These are phyloP conservation scores for Ricinus communis DNA, from an alignment of 345 rosid genomes.

Conservation along the genomic window DNA sequence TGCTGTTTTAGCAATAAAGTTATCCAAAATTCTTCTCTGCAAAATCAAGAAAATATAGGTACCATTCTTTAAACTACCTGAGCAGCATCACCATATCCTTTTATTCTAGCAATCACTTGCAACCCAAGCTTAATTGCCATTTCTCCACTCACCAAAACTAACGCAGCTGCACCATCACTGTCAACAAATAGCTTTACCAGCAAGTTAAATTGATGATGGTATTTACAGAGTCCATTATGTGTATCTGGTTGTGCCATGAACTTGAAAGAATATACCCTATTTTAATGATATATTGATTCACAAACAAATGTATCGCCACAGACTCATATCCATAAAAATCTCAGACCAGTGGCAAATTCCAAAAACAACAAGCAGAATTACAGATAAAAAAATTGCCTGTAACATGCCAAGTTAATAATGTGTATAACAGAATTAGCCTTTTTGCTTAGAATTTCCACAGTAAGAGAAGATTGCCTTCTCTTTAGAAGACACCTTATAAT, in stretches of 20 bases:
- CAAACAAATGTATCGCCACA: neutral
- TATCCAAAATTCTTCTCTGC: neutral
- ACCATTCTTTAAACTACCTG: constrained; percentile 9
- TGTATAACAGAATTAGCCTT: no score
- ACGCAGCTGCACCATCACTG: constrained; percentile 34
- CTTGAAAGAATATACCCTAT: neutral
- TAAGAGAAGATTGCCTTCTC: no score
- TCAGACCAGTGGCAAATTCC: neutral
- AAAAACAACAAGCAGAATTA: neutral
- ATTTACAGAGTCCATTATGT: neutral
- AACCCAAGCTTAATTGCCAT: constrained; percentile 23
- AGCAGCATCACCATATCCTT: constrained; percentile 36
- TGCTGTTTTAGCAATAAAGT: neutral
- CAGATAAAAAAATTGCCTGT: neutral
- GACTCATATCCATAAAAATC: neutral
- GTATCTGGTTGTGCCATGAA: neutral
- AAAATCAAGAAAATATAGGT: neutral
- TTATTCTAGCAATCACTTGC: constrained; percentile 34
- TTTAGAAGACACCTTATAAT: no score
- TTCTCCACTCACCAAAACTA: constrained; percentile 28
- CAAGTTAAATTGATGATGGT: neutral
- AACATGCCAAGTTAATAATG: no score
- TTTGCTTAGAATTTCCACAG: no score
- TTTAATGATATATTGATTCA: neutral
- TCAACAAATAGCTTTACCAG: neutral